Conservation (phyloP, 768 basidiomycete genomes). For the Rhizopogon rudus region DNA sequence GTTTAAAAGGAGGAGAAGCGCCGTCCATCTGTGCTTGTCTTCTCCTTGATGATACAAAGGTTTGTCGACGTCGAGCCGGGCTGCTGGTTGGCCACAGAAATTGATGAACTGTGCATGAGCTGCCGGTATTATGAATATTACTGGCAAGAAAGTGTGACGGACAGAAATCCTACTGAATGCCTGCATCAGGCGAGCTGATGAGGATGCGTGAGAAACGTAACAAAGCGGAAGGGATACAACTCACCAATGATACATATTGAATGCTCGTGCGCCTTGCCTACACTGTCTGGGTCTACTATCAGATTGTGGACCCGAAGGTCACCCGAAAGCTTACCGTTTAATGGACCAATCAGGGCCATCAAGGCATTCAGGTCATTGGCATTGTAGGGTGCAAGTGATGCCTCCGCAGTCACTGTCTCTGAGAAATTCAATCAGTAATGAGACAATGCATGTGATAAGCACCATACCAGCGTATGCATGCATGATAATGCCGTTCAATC, state of each 20-base stretch:
- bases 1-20: conserved; percentile 31
- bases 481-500: conserved; percentile 2
- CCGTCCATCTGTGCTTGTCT: conserved; percentile 9
- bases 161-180: conserved; percentile 2
- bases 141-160: conserved; percentile 4
- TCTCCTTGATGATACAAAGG: conserved; percentile 14
- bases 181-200: conserved; percentile 6
- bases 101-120: conserved; percentile 28
- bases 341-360: conserved; percentile 4
- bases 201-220: background rate
- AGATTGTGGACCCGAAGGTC: no score
- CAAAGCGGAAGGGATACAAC: background rate
- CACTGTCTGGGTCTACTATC: background rate
- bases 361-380: conserved; percentile 5
- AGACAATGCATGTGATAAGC: no score
- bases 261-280: background rate
- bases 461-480: conserved; percentile 5
- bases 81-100: conserved; percentile 32
- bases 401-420: conserved; percentile 12
- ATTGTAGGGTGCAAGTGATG: conserved; percentile 11
- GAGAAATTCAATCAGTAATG: conserved; percentile 1
- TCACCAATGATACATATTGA: conserved; percentile 6
- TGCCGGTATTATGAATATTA: conserved; percentile 1
- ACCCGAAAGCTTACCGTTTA: background rate
- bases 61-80: conserved; percentile 26